phyloP scores from a whole-genome alignment of 371 early-diverging fungal species.

The Mortierella sp. region DNA sequence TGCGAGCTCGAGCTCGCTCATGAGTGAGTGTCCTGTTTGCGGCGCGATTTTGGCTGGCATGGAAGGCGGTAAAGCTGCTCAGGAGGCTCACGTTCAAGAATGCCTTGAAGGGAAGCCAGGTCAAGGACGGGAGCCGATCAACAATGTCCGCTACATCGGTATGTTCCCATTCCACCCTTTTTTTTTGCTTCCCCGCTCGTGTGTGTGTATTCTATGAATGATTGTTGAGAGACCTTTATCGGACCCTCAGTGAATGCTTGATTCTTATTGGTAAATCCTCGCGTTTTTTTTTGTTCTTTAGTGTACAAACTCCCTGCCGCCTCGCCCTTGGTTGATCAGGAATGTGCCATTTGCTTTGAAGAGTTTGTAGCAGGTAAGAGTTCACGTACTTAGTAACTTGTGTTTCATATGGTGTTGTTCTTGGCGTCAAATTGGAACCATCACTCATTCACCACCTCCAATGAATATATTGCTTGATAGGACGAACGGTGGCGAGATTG shows the following conservation, averaged over 20 bases:
- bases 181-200: constrained; percentile 2
- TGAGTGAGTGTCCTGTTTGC: constrained; percentile 91
- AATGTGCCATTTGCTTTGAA: constrained; percentile 94
- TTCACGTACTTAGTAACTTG: neutral
- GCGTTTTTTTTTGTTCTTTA: constrained; percentile 19
- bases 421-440: neutral
- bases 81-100: constrained; percentile 84
- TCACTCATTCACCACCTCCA: neutral
- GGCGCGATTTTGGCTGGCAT: constrained; percentile 60
- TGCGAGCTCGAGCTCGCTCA: constrained; percentile 68
- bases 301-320: constrained; percentile 71
- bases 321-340: constrained; percentile 77
- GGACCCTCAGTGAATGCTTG: neutral
- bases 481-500: constrained; percentile 82
- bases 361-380: constrained; percentile 79
- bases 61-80: constrained; percentile 67
- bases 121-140: constrained; percentile 61
- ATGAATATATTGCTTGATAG: constrained; percentile 34
- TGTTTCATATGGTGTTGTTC: neutral
- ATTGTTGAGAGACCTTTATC: neutral
- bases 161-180: constrained; percentile 49
- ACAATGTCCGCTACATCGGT: constrained; percentile 80
- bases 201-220: neutral
- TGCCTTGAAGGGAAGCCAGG: constrained; percentile 73
- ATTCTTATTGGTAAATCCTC: neutral